Percentiles rank a stretch among this genome's conserved stretches.
Evolutionary conservation across 257 asterid genomes (phyloP).

Genomic region (Ajuga chamaepitys): DNA sequence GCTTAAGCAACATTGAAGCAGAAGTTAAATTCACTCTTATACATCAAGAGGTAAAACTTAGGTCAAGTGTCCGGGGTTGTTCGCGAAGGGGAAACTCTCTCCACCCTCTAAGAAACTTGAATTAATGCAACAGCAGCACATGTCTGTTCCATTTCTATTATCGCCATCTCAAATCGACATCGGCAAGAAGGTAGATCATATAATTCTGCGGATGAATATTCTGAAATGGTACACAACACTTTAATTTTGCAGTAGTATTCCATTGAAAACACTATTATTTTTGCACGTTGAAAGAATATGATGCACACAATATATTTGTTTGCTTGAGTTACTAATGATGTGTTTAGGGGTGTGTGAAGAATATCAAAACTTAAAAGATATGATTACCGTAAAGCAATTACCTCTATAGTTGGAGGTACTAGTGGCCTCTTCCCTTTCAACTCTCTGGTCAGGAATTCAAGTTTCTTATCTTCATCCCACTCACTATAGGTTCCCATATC

Average conservation of each 20-base stretch:
- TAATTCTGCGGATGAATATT: background rate
- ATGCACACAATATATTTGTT: background rate
- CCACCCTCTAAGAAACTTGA: background rate
- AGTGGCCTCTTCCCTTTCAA: constrained; percentile 95
- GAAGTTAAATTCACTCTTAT: background rate
- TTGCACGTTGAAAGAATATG: background rate
- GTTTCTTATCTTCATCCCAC: constrained; percentile 86
- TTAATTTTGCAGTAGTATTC: background rate
- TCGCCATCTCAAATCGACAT: background rate
- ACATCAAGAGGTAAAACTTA: background rate
- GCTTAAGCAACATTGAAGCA: background rate
- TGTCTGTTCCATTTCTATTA: background rate
- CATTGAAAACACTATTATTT: background rate
- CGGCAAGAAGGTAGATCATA: background rate
- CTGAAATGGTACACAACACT: background rate
- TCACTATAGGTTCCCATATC: constrained; percentile 93
- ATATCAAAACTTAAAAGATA: background rate
- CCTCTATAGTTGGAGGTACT: constrained; percentile 80
- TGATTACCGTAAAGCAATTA: constrained; percentile 7
- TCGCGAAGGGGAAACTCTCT: background rate
- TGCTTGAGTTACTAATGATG: background rate
- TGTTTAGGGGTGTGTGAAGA: background rate
- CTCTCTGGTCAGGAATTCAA: constrained; percentile 81
- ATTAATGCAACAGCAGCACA: background rate
- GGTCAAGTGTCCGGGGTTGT: background rate